phyloP scores from a whole-genome alignment of 805 yeast species.

The Kurtzmaniella cleridarum region DNA sequence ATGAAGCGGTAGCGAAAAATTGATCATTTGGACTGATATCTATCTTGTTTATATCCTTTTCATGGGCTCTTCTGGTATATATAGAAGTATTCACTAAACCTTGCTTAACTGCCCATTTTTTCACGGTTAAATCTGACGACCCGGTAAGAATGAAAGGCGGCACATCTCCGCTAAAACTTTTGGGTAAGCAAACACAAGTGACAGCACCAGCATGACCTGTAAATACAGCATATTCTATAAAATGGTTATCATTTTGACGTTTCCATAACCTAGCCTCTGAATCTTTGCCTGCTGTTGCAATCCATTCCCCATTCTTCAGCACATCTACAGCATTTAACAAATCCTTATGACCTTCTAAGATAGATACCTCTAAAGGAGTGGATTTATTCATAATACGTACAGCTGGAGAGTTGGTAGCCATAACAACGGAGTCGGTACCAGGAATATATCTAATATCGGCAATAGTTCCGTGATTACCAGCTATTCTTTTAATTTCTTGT shows the following conservation, averaged over 20 bases:
- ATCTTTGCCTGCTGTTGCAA: conserved; percentile 90
- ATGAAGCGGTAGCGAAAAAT: conserved; percentile 87
- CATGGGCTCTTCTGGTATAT: conserved; percentile 94
- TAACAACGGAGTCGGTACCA: conserved; percentile 50
- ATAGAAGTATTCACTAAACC: conserved; percentile 55
- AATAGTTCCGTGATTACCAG: conserved; percentile 94
- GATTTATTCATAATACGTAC: conserved; percentile 66
- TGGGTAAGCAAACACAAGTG: conserved; percentile 74
- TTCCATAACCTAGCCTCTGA: conserved; percentile 80
- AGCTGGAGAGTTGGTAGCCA: conserved; percentile 93
- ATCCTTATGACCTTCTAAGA: conserved; percentile 81
- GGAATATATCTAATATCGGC: conserved; percentile 82
- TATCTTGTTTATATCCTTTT: conserved; percentile 86
- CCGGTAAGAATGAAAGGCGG: conserved; percentile 81
- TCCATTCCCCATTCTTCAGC: conserved; percentile 78
- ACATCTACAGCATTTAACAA: conserved; percentile 75
- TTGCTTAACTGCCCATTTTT: conserved; percentile 74
- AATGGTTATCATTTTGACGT: conserved; percentile 41
- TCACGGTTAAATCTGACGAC: conserved; percentile 77
- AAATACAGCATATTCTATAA: conserved; percentile 53
- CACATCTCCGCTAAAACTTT: conserved; percentile 24
- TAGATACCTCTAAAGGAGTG: conserved; percentile 54
- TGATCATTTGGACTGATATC: conserved; percentile 91
- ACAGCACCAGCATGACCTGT: conserved; percentile 86
- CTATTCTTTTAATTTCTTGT: conserved; percentile 48